Evolutionary conservation across 1,284 basidiomycete species (phyloP).

Genomic region (Ustilago curta): DNA sequence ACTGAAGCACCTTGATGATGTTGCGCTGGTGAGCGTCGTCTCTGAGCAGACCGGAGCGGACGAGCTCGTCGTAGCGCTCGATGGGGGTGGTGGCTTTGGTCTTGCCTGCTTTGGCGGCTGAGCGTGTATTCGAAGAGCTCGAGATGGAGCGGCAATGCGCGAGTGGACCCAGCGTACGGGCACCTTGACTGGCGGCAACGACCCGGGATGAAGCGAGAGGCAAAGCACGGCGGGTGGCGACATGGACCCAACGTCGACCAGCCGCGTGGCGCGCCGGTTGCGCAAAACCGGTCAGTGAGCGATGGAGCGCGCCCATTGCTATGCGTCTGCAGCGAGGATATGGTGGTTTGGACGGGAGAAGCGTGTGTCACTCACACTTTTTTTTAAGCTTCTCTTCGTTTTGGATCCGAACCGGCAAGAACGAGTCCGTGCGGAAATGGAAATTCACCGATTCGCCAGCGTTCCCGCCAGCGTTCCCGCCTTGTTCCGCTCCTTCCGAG

Average conservation of each 20-base stretch:
- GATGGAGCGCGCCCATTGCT: constrained; percentile 22
- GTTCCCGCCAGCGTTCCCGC: too few species aligned
- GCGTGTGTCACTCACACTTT: too few species aligned
- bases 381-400: too few species aligned
- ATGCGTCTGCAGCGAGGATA: background rate
- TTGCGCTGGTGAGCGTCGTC: constrained; percentile 85
- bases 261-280: constrained; percentile 27
- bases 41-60: constrained; percentile 78
- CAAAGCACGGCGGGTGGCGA: constrained; percentile 6
- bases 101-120: constrained; percentile 23
- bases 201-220: constrained; percentile 8
- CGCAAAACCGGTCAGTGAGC: background rate
- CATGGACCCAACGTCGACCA: constrained; percentile 21
- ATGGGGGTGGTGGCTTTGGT: constrained; percentile 71
- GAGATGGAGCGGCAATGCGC: constrained; percentile 8
- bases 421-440: constrained; percentile 20
- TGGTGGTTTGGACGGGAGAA: background rate
- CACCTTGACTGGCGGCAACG: background rate
- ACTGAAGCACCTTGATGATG: constrained; percentile 85
- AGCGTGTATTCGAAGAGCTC: constrained; percentile 4
- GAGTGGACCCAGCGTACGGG: background rate
- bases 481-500: constrained; percentile 31
- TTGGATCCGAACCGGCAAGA: background rate
- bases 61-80: constrained; percentile 80
- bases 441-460: constrained; percentile 1